These are phyloP conservation scores for Phytopythium ostracodes DNA, from an alignment of 352 stramenopile species.

Conservation along the genomic window DNA sequence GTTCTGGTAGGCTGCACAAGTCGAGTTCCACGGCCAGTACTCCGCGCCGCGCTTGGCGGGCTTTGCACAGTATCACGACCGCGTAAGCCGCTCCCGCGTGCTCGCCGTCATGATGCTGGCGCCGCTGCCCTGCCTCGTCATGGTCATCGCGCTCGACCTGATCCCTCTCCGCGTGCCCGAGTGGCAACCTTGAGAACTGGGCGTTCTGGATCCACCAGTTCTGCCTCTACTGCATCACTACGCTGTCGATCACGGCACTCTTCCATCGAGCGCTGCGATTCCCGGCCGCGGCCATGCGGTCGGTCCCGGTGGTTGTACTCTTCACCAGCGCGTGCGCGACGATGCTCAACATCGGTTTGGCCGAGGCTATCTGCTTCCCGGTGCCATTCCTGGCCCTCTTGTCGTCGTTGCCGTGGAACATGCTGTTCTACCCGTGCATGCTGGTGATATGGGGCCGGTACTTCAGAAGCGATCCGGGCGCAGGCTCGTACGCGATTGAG, in stretches of 20 bases:
- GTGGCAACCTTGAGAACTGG: neutral
- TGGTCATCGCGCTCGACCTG: slow-evolving; percentile 9
- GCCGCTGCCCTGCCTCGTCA: slow-evolving; percentile 10
- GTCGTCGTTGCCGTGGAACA: too few species aligned
- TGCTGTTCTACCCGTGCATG: too few species aligned
- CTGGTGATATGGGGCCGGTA: too few species aligned
- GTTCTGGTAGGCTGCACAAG: slow-evolving; percentile 12
- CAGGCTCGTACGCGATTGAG: too few species aligned
- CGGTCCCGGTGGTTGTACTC: too few species aligned
- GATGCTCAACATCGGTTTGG: too few species aligned
- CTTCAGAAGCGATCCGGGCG: too few species aligned
- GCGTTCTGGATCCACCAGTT: slow-evolving; percentile 4
- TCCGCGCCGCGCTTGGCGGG: slow-evolving; percentile 6
- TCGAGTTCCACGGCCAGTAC: slow-evolving; percentile 18
- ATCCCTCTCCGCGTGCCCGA: neutral
- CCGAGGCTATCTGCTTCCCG: too few species aligned
- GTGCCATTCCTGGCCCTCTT: too few species aligned
- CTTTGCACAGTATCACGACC: slow-evolving; percentile 7
- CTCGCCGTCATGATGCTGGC: slow-evolving; percentile 2
- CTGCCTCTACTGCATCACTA: slow-evolving; percentile 8
- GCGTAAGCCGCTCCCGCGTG: slow-evolving; percentile 2
- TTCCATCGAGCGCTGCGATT: neutral
- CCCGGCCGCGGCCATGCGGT: too few species aligned
- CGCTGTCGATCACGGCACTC: neutral
- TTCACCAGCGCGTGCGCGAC: too few species aligned